Evolutionary conservation across 148 eudicot genomes (phyloP).

Genomic region (Amaranthus cruentus): DNA sequence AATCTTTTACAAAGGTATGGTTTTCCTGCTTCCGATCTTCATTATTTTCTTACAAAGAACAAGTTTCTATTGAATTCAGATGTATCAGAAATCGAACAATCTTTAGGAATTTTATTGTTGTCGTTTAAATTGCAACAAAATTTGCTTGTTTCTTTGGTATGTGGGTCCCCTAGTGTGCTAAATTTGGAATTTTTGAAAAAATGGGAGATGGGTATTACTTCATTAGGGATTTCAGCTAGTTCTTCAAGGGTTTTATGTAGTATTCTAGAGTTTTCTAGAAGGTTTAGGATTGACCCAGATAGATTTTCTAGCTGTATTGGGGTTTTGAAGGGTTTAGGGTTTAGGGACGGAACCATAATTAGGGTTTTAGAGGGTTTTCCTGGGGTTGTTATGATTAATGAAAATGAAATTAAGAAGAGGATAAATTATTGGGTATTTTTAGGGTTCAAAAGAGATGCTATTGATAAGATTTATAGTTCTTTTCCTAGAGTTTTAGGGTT

Average conservation of each 20-base stretch:
- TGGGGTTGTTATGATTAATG: conserved; percentile 41
- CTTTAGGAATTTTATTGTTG: conserved; percentile 36
- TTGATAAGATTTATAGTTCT: conserved; percentile 31
- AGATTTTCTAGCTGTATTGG: conserved; percentile 36
- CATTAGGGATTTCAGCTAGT: conserved; percentile 24
- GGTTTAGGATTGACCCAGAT: conserved; percentile 41
- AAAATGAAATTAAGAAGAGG: conserved; percentile 36
- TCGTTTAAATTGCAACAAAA: conserved; percentile 50
- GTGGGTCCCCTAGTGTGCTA: conserved; percentile 52
- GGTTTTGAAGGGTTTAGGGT: conserved; percentile 55
- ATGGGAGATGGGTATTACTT: conserved; percentile 45
- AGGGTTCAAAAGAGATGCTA: conserved; percentile 33
- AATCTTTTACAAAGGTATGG: conserved; percentile 64
- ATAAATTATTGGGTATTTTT: conserved; percentile 42
- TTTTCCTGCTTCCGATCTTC: conserved; percentile 45
- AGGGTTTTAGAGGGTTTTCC: conserved; percentile 63
- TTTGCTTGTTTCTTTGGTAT: conserved; percentile 39
- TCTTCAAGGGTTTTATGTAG: conserved; percentile 28
- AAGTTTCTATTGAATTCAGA: conserved; percentile 37
- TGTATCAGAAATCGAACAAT: conserved; percentile 46
- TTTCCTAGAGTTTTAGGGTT: conserved; percentile 52
- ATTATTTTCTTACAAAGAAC: conserved; percentile 43
- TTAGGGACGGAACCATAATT: conserved; percentile 45
- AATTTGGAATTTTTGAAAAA: conserved; percentile 55
- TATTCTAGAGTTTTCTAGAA: conserved; percentile 52